Conservation (phyloP, 2,329 filamentous ascomycete genomes). For the Capronia epimyces region DNA sequence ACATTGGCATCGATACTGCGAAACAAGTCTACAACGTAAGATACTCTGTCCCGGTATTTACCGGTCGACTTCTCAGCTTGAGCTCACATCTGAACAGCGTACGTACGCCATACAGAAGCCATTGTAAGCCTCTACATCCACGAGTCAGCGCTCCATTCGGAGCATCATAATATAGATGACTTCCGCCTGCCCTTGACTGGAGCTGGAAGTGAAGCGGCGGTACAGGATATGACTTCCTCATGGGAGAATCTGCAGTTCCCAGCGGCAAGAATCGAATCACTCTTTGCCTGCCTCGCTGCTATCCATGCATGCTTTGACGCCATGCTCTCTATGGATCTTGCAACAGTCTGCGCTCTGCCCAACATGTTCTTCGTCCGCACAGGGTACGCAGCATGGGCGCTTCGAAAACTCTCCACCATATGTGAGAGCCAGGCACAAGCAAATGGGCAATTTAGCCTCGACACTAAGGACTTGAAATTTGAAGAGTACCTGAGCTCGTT, state of each 20-base stretch:
- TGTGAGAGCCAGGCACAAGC: slow-evolving; percentile 16
- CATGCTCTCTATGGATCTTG: slow-evolving; percentile 57
- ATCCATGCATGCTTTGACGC: slow-evolving; percentile 62
- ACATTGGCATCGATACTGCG: slow-evolving; percentile 53
- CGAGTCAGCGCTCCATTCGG: slow-evolving; percentile 64
- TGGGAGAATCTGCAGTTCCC: slow-evolving; percentile 30
- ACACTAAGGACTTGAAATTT: slow-evolving; percentile 60
- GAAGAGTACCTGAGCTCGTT: slow-evolving; percentile 62
- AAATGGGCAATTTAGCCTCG: slow-evolving; percentile 36
- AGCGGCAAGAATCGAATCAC: slow-evolving; percentile 58
- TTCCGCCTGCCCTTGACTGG: slow-evolving; percentile 30
- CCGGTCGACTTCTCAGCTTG: too few species aligned
- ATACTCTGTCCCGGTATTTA: slow-evolving; percentile 30
- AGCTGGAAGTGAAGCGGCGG: slow-evolving; percentile 61
- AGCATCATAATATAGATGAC: slow-evolving; percentile 53
- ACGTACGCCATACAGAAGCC: slow-evolving; percentile 57
- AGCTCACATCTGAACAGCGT: slow-evolving; percentile 4
- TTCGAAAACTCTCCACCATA: slow-evolving; percentile 57
- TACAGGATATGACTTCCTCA: slow-evolving; percentile 29
- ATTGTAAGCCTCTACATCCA: slow-evolving; percentile 67
- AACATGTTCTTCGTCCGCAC: slow-evolving; percentile 67
- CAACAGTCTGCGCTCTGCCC: slow-evolving; percentile 58
- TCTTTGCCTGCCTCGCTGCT: slow-evolving; percentile 61
- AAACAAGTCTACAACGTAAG: slow-evolving; percentile 47
- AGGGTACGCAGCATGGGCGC: slow-evolving; percentile 63